phyloP scores from a whole-genome alignment of 1,284 basidiomycete genomes.

The Apiotrichum sp. region DNA sequence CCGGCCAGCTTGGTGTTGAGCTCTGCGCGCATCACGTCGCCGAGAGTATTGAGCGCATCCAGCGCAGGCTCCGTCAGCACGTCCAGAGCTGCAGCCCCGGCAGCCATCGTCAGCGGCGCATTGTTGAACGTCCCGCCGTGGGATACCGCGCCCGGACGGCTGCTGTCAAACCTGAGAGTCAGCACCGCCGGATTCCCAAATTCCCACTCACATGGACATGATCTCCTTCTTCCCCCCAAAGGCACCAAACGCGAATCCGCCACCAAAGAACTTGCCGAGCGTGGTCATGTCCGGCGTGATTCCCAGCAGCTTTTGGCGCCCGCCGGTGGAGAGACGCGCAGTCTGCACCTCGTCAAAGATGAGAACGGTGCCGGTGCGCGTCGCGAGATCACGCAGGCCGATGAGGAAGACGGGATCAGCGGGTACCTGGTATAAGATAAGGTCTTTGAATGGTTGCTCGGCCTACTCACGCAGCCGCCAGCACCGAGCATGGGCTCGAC shows the following conservation, averaged over 20 bases:
- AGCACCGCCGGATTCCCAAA: not conserved
- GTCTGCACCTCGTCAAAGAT: conserved; percentile 53
- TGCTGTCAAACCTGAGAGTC: no score
- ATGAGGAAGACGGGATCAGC: conserved; percentile 44
- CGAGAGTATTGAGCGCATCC: conserved; percentile 17
- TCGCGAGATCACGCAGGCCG: conserved; percentile 47
- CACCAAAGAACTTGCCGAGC: conserved; percentile 32
- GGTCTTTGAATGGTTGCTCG: no score
- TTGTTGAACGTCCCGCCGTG: conserved; percentile 36
- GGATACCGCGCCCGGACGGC: not conserved
- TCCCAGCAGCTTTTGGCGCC: conserved; percentile 21
- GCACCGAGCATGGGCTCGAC: conserved; percentile 53
- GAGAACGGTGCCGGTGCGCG: conserved; percentile 49
- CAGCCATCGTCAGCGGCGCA: conserved; percentile 28
- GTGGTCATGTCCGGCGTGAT: conserved; percentile 32
- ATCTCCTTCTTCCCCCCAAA: conserved; percentile 29
- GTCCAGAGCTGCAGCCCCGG: conserved; percentile 21
- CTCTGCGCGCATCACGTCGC: conserved; percentile 18
- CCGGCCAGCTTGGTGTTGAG: conserved; percentile 14
- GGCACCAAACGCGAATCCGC: conserved; percentile 33
- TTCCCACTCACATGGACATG: conserved; percentile 23
- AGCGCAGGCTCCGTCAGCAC: conserved; percentile 20
- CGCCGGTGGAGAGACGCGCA: conserved; percentile 16
- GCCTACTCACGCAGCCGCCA: conserved; percentile 21
- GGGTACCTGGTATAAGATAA: conserved; percentile 8